phyloP scores from a whole-genome alignment of 1,284 basidiomycete species.

The Mrakiaceae sp. region DNA sequence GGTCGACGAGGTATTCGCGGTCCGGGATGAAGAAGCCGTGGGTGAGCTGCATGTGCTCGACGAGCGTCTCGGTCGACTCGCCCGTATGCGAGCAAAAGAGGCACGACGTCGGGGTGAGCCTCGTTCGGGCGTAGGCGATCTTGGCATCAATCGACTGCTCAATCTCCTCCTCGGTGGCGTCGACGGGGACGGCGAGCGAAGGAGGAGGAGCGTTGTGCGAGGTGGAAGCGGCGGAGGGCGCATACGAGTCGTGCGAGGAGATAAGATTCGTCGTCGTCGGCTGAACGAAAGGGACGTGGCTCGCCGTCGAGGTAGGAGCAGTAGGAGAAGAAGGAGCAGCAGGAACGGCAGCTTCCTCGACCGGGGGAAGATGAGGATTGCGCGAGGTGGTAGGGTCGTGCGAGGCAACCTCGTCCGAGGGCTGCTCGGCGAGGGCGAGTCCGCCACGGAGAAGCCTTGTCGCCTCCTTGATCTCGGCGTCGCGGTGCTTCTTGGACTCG shows the following conservation, averaged over 20 bases:
- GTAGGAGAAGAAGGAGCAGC: background rate
- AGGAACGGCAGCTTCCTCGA: background rate
- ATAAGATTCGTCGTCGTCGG: slow-evolving; percentile 4
- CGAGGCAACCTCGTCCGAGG: slow-evolving; percentile 4
- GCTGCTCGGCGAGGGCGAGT: slow-evolving; percentile 9
- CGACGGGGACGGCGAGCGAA: slow-evolving; percentile 32
- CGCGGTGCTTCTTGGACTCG: slow-evolving; percentile 81
- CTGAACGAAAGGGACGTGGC: slow-evolving; percentile 8
- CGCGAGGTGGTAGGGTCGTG: slow-evolving; percentile 3
- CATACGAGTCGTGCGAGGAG: slow-evolving; percentile 8
- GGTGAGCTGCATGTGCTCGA: slow-evolving; percentile 71
- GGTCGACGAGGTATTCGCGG: slow-evolving; percentile 75
- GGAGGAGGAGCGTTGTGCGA: slow-evolving; percentile 13
- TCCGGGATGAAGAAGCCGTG: slow-evolving; percentile 98
- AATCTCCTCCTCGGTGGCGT: slow-evolving; percentile 44
- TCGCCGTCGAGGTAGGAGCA: slow-evolving; percentile 5
- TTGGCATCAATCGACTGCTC: slow-evolving; percentile 56
- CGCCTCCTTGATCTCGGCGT: slow-evolving; percentile 52
- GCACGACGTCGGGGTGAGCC: slow-evolving; percentile 55
- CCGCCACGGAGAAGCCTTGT: slow-evolving; percentile 10
- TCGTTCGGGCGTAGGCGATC: slow-evolving; percentile 61
- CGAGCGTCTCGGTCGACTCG: slow-evolving; percentile 49
- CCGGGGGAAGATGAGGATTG: background rate
- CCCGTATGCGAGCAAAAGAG: slow-evolving; percentile 65
- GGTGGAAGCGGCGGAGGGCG: slow-evolving; percentile 4